A percentile compares a stretch with the other conserved stretches of the same genome.
Evolutionary conservation across 768 basidiomycete genomes (phyloP).

Genomic region (Boletus eberwhitei): DNA sequence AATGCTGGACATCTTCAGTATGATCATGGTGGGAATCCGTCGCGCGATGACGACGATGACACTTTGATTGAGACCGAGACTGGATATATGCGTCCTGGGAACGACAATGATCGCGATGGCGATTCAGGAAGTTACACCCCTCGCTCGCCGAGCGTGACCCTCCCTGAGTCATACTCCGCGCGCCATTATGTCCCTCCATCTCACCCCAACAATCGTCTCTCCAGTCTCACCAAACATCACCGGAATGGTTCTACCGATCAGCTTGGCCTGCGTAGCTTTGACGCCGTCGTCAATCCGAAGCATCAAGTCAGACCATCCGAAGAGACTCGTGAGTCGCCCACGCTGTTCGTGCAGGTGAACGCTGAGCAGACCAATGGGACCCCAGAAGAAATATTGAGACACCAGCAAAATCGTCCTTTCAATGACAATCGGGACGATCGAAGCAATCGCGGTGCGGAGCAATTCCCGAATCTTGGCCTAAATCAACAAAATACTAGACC

Average conservation of each 20-base stretch:
- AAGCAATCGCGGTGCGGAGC: conserved; percentile 18
- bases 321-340: conserved; percentile 29
- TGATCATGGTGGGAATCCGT: conserved; percentile 34
- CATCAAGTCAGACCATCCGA: conserved; percentile 26
- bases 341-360: conserved; percentile 4
- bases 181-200: conserved; percentile 31
- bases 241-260: conserved; percentile 62
- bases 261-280: conserved; percentile 56
- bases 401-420: conserved; percentile 20
- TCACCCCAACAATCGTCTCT: conserved; percentile 28
- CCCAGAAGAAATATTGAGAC: conserved; percentile 18
- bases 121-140: conserved; percentile 63
- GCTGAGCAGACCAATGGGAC: conserved; percentile 16
- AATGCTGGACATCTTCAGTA: conserved; percentile 39
- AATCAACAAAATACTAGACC: conserved; percentile 31
- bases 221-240: conserved; percentile 45
- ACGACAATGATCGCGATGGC: conserved; percentile 38
- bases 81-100: conserved; percentile 33
- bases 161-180: conserved; percentile 46
- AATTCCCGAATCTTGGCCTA: conserved; percentile 15
- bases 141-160: conserved; percentile 58
- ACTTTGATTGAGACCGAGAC: conserved; percentile 43
- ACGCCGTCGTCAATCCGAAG: conserved; percentile 53
- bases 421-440: conserved; percentile 23
- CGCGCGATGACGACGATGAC: conserved; percentile 45